Base-by-base conservation (phyloP, 176 grass and related monocot species). In the Thalia dealbata region DNA sequence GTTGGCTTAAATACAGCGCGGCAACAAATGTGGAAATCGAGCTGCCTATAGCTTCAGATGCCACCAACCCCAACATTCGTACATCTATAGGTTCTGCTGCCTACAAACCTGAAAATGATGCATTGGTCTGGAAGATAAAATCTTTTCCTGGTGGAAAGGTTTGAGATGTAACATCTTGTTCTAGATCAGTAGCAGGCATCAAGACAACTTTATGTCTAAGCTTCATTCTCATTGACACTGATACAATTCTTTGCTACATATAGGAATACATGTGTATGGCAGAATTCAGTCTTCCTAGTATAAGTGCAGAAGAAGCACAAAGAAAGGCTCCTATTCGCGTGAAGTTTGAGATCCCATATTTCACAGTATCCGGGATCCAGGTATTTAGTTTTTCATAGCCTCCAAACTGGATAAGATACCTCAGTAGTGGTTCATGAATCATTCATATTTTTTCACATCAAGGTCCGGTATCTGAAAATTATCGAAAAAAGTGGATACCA, bases 281-380 rank as follows among this genome's bases (percentile, higher is more conserved):
- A 5, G 93, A 97, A 70, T 91, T 97, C 82, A 97, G 89, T 87
- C 89, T 97, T 84, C 93, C 93, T 50, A 97, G 93, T 79, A 93
- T 99, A 78, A 86, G 83, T 56, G 90, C 95, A 0, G 95, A 99
- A 81, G 95, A 93, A 76, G 87, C 81, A 14, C 90, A 99, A 83
- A 99, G 88, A 83, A 99, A 99, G 71, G 87, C 90, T 12, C 90
- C 95, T 1, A 93, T 99, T 76, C 87, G 95, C 69, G 85, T 99
- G 85, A 99, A 99, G 85, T 99, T 99, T 90, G 95, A 99, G 85
- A 99, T 99, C 68, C 90, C 90, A 75, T 93, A 93, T 93, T 93
- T 99, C 78, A 99, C 90, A 10, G 85, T 88, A 48, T 99, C 95
- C 28, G 90, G 90, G 70, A 93, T 99, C 76, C 95, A 93, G 95